Conservation (phyloP, 306 rosid genomes). For the Ormosia semicastrata region DNA sequence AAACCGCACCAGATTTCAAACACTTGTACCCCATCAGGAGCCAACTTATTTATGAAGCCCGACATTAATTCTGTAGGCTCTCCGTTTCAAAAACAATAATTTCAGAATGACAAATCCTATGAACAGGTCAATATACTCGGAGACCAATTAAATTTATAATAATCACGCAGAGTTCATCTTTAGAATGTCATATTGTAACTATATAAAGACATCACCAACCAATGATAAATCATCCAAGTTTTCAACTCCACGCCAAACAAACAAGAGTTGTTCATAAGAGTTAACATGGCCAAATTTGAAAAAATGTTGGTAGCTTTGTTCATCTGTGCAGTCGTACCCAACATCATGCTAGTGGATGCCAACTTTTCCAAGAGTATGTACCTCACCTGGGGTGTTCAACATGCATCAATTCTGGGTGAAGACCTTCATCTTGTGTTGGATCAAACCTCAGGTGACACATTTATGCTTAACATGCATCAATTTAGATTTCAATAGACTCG, state of each 20-base stretch:
- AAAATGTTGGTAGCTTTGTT: slow-evolving; percentile 40
- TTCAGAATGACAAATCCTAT: slow-evolving; percentile 29
- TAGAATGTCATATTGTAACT: slow-evolving; percentile 23
- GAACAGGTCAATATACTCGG: slow-evolving; percentile 10
- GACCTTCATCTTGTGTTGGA: slow-evolving; percentile 70
- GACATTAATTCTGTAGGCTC: slow-evolving; percentile 36
- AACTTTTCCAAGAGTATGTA: slow-evolving; percentile 54
- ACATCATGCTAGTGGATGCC: slow-evolving; percentile 46
- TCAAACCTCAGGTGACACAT: slow-evolving; percentile 51
- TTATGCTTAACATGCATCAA: neutral
- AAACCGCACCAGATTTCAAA: slow-evolving; percentile 8
- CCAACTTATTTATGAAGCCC: slow-evolving; percentile 37
- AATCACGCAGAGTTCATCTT: slow-evolving; percentile 1
- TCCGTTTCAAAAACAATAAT: slow-evolving; percentile 30
- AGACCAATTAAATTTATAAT: neutral
- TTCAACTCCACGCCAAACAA: neutral
- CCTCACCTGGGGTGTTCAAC: slow-evolving; percentile 54
- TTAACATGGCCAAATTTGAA: slow-evolving; percentile 44
- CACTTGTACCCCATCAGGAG: slow-evolving; percentile 32
- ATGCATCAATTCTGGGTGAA: slow-evolving; percentile 51
- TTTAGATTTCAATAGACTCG: slow-evolving; percentile 8
- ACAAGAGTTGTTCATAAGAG: neutral
- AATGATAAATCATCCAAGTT: slow-evolving; percentile 28
- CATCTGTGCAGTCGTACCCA: slow-evolving; percentile 32
- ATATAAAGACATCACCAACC: slow-evolving; percentile 38